Evolutionary conservation across 23 red algal genomes (phyloP).

Genomic region (Chondrus crispus): DNA sequence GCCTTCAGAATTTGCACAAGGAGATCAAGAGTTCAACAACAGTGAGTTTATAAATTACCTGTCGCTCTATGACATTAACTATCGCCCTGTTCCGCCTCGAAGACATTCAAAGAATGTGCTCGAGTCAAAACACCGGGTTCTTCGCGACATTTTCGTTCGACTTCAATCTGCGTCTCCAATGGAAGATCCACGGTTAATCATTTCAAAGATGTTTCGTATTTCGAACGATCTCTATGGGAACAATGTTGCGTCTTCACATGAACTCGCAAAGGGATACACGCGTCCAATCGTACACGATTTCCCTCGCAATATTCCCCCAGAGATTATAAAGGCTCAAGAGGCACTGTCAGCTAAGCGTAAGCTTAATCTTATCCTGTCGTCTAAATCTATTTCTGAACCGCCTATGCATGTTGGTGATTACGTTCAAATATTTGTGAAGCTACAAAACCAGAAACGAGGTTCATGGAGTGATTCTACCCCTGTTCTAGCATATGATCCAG

Average conservation of each 20-base stretch:
- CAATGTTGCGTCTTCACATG: background rate
- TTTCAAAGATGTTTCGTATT: too few relatives aligned
- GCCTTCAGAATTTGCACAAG: background rate
- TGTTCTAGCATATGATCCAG: background rate
- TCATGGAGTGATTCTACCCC: background rate
- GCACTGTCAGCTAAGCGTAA: background rate
- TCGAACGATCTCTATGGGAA: too few relatives aligned
- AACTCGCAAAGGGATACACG: background rate
- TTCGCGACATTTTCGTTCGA: background rate
- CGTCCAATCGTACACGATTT: background rate
- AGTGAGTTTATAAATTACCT: background rate
- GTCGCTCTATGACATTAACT: background rate
- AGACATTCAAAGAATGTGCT: slow-evolving; percentile 5
- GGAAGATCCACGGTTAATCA: too few relatives aligned
- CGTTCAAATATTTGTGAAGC: background rate
- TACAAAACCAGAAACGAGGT: background rate
- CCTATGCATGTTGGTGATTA: background rate
- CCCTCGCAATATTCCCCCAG: background rate
- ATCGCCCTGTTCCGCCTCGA: background rate
- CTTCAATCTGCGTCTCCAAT: too few relatives aligned
- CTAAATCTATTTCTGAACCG: background rate
- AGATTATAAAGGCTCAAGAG: background rate
- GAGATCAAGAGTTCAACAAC: slow-evolving; percentile 6
- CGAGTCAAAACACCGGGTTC: slow-evolving; percentile 9
- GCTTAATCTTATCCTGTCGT: background rate